Conservation (phyloP, 139 green algal species). For the Monoraphidium neglectum region DNA sequence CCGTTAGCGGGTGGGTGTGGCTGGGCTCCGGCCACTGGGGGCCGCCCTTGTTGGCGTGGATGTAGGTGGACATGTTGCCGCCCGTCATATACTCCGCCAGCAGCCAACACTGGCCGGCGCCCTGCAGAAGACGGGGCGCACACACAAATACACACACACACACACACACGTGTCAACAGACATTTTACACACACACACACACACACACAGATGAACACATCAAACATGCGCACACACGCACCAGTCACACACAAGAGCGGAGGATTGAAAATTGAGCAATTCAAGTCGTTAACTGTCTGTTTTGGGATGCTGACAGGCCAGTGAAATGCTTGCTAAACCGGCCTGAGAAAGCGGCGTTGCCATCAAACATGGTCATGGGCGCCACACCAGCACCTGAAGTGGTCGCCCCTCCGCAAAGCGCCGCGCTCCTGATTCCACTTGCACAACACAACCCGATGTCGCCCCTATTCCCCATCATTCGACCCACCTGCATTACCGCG, state of each 20-base stretch:
- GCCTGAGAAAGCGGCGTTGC: too few species aligned
- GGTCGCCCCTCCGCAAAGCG: not conserved
- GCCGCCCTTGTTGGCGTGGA: constrained; percentile 28
- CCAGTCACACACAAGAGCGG: too few species aligned
- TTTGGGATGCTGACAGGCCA: too few species aligned
- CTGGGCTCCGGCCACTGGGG: not conserved
- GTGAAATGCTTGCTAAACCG: too few species aligned
- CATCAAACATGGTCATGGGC: constrained; percentile 30
- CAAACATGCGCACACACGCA: too few species aligned
- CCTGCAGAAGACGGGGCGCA: constrained; percentile 26
- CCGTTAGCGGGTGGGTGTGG: not conserved
- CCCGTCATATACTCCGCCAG: constrained; percentile 82
- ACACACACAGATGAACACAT: too few species aligned
- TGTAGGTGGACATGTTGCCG: constrained; percentile 46
- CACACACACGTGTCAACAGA: too few species aligned
- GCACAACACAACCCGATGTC: not conserved
- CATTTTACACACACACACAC: too few species aligned
- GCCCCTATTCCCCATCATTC: not conserved
- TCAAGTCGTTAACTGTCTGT: too few species aligned
- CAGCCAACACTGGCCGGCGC: constrained; percentile 68
- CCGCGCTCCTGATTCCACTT: not conserved
- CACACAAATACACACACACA: too few species aligned
- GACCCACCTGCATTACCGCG: constrained; percentile 15
- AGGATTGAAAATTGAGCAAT: too few species aligned
- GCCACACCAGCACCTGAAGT: constrained; percentile 74